phyloP scores from a whole-genome alignment of 345 rosid species.

The Aegle marmelos region DNA sequence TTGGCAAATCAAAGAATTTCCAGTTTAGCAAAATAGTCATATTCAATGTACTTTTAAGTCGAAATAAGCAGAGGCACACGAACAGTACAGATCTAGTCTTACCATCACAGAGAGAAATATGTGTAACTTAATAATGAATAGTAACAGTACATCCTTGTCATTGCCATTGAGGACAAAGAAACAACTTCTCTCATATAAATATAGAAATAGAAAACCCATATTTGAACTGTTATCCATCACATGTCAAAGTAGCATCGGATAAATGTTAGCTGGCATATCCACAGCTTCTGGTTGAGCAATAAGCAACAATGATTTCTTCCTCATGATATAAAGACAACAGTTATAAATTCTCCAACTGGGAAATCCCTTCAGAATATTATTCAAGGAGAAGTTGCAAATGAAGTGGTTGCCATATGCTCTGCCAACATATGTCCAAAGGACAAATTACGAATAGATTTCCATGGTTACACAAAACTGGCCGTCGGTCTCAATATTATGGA shows the following conservation, averaged over 20 bases:
- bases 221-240: constrained; percentile 32
- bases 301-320: constrained; percentile 37
- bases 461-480: constrained; percentile 28
- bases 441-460: constrained; percentile 22
- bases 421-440: constrained; percentile 22
- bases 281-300: constrained; percentile 43
- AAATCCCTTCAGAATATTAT: constrained; percentile 27
- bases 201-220: constrained; percentile 39
- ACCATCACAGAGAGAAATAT: constrained; percentile 45
- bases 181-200: constrained; percentile 42
- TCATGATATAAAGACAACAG: constrained; percentile 26
- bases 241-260: constrained; percentile 30
- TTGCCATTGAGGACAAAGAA: constrained; percentile 46
- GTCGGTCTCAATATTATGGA: constrained; percentile 32
- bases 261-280: constrained; percentile 33
- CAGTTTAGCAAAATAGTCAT: constrained; percentile 25
- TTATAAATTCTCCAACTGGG: constrained; percentile 30
- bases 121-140: constrained; percentile 48
- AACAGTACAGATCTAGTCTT: constrained; percentile 38
- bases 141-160: constrained; percentile 54
- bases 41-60: constrained; percentile 14
- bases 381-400: constrained; percentile 28
- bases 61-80: constrained; percentile 28
- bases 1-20: constrained; percentile 22
- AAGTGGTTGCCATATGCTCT: constrained; percentile 26